Conservation (phyloP, 2,329 filamentous ascomycete genomes). For the Fusarium falciforme region DNA sequence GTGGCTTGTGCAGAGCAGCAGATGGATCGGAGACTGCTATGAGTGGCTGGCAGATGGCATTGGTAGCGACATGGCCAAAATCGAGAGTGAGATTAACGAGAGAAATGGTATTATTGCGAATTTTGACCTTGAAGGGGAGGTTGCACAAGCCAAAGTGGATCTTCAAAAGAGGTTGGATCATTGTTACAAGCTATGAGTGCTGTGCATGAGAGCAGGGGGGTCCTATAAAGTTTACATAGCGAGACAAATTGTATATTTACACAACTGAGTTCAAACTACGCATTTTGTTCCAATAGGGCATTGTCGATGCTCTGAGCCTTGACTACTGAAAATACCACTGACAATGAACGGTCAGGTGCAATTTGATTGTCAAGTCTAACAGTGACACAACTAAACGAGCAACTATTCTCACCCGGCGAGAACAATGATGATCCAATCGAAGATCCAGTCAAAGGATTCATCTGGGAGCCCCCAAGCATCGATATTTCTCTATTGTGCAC, state of each 20-base stretch:
- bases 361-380: no score
- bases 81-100: conserved; percentile 34
- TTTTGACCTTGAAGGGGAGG: conserved; percentile 8
- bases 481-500: background rate
- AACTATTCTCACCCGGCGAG: no score
- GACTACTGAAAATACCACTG: no score
- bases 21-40: conserved; percentile 54
- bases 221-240: background rate
- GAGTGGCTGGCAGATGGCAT: conserved; percentile 53
- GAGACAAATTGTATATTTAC: background rate
- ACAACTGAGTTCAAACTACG: background rate
- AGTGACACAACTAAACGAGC: no score
- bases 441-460: no score
- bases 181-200: background rate
- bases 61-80: conserved; percentile 24
- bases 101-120: conserved; percentile 23
- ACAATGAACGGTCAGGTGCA: no score
- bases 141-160: conserved; percentile 4
- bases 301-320: background rate
- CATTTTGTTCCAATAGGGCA: background rate
- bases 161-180: background rate
- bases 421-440: no score
- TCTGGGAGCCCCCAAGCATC: no score
- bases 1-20: conserved; percentile 62
- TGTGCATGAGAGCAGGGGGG: no score